phyloP scores from a whole-genome alignment of 1,139 yeast genomes.

The Geotrichum klebahnii region DNA sequence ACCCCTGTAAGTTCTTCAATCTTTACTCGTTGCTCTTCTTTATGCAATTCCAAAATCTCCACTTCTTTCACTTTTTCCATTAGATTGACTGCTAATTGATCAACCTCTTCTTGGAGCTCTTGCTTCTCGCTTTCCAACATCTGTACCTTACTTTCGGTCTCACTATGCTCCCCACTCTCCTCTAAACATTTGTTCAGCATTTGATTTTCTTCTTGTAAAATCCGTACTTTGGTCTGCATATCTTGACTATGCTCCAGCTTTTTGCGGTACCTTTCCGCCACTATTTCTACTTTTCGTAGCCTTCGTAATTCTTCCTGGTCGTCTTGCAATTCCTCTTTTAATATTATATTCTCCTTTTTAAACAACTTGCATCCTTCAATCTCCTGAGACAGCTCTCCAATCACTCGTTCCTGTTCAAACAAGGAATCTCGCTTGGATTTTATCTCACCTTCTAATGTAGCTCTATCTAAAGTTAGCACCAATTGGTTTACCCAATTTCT shows the following conservation, averaged over 20 bases:
- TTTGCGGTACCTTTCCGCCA: slow-evolving; percentile 26
- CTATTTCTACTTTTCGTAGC: slow-evolving; percentile 22
- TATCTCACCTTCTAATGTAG: slow-evolving; percentile 22
- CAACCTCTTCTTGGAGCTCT: background rate
- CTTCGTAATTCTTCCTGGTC: slow-evolving; percentile 19
- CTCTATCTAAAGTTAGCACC: slow-evolving; percentile 14
- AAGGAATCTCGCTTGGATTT: slow-evolving; percentile 6
- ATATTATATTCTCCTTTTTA: slow-evolving; percentile 9
- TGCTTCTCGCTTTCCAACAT: slow-evolving; percentile 19
- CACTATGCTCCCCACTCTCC: slow-evolving; percentile 6
- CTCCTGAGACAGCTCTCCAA: slow-evolving; percentile 20
- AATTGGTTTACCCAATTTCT: background rate
- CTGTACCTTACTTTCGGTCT: slow-evolving; percentile 12
- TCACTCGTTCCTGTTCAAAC: slow-evolving; percentile 18
- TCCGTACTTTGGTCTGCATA: slow-evolving; percentile 21
- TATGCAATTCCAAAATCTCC: slow-evolving; percentile 18
- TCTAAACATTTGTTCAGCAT: slow-evolving; percentile 20
- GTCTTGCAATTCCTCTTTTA: slow-evolving; percentile 23
- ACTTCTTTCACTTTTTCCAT: slow-evolving; percentile 16
- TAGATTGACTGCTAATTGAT: background rate
- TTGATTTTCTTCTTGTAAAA: slow-evolving; percentile 23
- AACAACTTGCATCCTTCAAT: background rate
- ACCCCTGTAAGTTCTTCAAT: slow-evolving; percentile 18
- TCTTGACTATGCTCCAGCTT: slow-evolving; percentile 24
- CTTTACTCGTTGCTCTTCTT: slow-evolving; percentile 9